Base-by-base conservation (phyloP, 2,329 filamentous ascomycete species). In the Arthrocladium fulminans region DNA sequence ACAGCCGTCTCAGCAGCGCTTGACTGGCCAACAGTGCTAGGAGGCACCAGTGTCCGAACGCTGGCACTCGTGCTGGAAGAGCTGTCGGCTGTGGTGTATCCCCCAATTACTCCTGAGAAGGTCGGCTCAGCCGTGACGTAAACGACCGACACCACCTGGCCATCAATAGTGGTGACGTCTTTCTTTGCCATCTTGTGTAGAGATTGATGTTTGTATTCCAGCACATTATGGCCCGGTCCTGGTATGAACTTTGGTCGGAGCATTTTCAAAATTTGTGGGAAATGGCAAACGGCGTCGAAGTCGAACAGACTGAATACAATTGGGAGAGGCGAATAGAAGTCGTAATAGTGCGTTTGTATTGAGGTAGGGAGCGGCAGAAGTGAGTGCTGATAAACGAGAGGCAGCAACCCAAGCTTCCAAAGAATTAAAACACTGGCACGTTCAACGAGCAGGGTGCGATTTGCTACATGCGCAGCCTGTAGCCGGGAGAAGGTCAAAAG, bases 91-190 rank as follows among this genome's bases (percentile, higher is more conserved):
- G 74, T 75, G 12, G 65, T 64, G 56, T 71, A 75, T 51, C 72
- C 72, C 48, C 65, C 73, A 51, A 76, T 64, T 1, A 67, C 65
- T 22, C 73, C 75, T 13, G 66, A 63, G 54, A 77, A 80, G 32
- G 76, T 78, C 47, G 72, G 67, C 19, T 67, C 57, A 24, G 72
- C 66, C 0, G 76, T 79, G 39, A 76, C 67, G 60, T 77, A 75
- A 35, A 79, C 67, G 34, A 74, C 62, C 3, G 54, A 55, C 34
- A 53, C 51, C 24, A 56, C 53, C 12, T 50, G 52, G 25, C 55
- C 55, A 37, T 52, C 51, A 12, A 51, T 51, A 29, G 44, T 56
- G 23, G 54, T 46, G 19, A 32, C 25, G 27, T 51, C 51, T 40
- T 55, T 52, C 32, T 50, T 56, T 30, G 48, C 54, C 52, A 56